Evolutionary conservation across 129 eudicot genomes (phyloP), one percentile per base, ranked within the genome.

Genomic region (Ambrosia artemisiifolia): DNA sequence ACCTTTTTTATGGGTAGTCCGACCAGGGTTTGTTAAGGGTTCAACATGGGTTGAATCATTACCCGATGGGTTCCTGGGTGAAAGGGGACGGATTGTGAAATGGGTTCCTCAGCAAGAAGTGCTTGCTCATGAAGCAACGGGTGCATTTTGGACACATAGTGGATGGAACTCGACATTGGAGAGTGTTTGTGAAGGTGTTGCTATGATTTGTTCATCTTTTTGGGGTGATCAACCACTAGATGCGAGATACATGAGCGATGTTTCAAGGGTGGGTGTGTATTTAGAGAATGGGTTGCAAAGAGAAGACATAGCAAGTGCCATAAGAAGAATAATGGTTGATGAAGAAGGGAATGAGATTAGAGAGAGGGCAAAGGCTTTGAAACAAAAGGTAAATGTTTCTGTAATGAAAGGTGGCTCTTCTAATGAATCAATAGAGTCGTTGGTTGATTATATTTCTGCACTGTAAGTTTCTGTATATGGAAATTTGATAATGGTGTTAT

Each of bases 151-250:
- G 83, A 84, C 88, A 49, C 88, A 84, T 14, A 84, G 63, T 12
- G 85, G 88, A 59, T 84, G 88, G 88, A 84, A 84, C 49, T 84
- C 88, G 24, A 80, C 85, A 2, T 0, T 84, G 28, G 88, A 84
- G 63, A 84, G 85, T 65, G 69, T 84, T 13, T 69, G 75, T 72
- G 88, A 82, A 63, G 88, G 88, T 0, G 88, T 80, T 62, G 83
- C 85, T 7, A 84, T 84, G 88, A 75, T 81, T n/a, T 84, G 81
- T 67, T 84, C 81, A 40, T 77, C 88, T 0, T 66, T 53, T 54
- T 57, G 72, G 67, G 75, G 50, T 0, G 89, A 85, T 49, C 89
- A 85, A 57, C 81, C 77, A 4, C 40, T 78, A 65, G 71, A 54
- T 65, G 83, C 85, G 3, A 63, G 88, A 79, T 80, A 72, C 16